Evolutionary conservation across 148 eudicot species (phyloP), one percentile per base, ranked within the genome.

Genomic region (Drosera capensis): DNA sequence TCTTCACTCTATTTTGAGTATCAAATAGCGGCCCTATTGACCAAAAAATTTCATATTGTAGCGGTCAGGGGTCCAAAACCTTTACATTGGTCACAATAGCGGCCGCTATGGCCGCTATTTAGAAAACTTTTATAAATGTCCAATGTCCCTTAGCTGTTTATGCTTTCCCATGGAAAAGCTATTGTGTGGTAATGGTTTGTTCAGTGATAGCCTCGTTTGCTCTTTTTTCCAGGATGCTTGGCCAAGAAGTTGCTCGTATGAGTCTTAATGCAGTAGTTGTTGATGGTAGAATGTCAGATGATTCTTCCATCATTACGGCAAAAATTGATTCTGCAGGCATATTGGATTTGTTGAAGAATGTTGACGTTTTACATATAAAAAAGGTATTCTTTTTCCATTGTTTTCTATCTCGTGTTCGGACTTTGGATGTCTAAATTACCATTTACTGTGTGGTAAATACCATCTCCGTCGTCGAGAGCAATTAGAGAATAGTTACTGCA

Each of bases 211-310:
- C 3, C 8, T n/a, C 30, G 7, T 28, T 24, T 44, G 58, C 29
- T 30, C 25, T 26, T 11, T 46, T 23, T 35, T 58, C 58, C 68
- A 90, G 95, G 59, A 60, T 54, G 44, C 29, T 23, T 52, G 70
- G 58, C 43, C 63, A 48, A 59, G 73, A 75, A 61, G 61, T 81
- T 68, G 84, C 82, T 7, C 67, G 68, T 55, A 47, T 75, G 58
- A 57, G 41, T 28, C 68, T 75, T 49, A 40, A 46, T n/a, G 71
- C 52, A 23, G 58, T 73, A 16, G 43, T 61, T 29, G 34, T 73
- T 40, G 79, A 78, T 57, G 68, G 79, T 50, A 76, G 75, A 66
- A 60, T 71, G 19, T 61, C 84, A 87, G 93, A 84, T 56, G 73
- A 72, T 50, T 75, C 80, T 52, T 65, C 75, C 3, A 48, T 51